phyloP scores from a whole-genome alignment of 2,329 filamentous ascomycete genomes.

The Phialocephala subalpina region DNA sequence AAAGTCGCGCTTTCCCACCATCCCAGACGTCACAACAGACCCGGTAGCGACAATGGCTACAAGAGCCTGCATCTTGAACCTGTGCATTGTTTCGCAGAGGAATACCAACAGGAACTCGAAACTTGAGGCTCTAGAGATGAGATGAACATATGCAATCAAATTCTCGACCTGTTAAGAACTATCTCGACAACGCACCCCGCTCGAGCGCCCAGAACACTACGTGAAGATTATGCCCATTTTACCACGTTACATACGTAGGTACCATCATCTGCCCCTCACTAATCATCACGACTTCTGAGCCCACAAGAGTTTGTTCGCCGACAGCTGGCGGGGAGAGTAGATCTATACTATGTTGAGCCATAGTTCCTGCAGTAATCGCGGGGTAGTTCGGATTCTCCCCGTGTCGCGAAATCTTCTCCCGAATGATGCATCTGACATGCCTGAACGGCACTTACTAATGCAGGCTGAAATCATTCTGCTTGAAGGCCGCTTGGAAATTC shows the following conservation, averaged over 20 bases:
- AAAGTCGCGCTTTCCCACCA: constrained; percentile 23
- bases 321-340: background rate
- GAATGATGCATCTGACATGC: constrained; percentile 1
- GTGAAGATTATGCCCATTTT: background rate
- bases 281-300: background rate
- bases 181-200: background rate
- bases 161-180: background rate
- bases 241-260: constrained; percentile 5
- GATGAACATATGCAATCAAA: background rate
- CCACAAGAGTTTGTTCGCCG: background rate
- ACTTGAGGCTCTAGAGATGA: background rate
- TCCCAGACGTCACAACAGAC: background rate
- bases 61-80: background rate
- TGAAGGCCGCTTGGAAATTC: background rate
- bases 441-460: background rate
- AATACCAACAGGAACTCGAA: background rate
- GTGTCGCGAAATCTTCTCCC: background rate
- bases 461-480: constrained; percentile 1
- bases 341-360: constrained; percentile 4
- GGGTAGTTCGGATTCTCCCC: constrained; percentile 4
- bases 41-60: background rate
- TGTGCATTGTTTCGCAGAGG: background rate
- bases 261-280: constrained; percentile 7
- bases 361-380: constrained; percentile 3
- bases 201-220: constrained; percentile 1